phyloP scores from a whole-genome alignment of 352 stramenopile genomes.

The Globisporangium splendens region DNA sequence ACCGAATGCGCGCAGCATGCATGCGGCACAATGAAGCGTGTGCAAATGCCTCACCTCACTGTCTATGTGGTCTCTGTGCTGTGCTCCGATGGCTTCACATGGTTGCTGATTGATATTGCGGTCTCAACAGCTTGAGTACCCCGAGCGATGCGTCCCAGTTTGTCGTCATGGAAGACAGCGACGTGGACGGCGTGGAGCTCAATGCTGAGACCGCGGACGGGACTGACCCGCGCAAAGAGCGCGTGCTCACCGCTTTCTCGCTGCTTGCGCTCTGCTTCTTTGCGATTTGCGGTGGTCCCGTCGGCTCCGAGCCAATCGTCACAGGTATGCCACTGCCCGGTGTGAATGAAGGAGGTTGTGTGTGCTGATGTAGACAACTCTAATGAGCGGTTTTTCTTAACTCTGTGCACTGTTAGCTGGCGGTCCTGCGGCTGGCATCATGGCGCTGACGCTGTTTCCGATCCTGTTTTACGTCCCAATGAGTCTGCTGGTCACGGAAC shows the following conservation, averaged over 20 bases:
- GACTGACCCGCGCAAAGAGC: slow-evolving; percentile 4
- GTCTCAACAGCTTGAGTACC: slow-evolving; percentile 7
- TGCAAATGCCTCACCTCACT: no score
- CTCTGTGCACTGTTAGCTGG: slow-evolving; percentile 18
- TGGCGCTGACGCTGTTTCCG: slow-evolving; percentile 31
- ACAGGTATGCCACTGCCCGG: slow-evolving; percentile 17
- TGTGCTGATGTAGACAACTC: not conserved
- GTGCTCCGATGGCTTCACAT: no score
- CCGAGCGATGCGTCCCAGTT: slow-evolving; percentile 16
- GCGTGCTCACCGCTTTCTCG: slow-evolving; percentile 30
- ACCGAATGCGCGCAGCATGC: no score
- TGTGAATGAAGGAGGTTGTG: not conserved
- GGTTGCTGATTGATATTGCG: no score
- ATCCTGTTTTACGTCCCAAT: slow-evolving; percentile 50
- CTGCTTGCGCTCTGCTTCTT: slow-evolving; percentile 63
- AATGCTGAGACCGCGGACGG: slow-evolving; percentile 4
- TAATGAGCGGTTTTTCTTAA: not conserved
- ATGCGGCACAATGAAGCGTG: no score
- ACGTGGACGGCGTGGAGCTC: slow-evolving; percentile 8
- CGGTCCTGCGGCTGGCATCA: slow-evolving; percentile 34
- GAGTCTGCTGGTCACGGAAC: slow-evolving; percentile 42
- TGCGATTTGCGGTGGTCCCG: slow-evolving; percentile 37
- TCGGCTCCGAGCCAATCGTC: slow-evolving; percentile 40
- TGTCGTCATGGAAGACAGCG: slow-evolving; percentile 13
- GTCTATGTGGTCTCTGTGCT: not conserved